Conservation (phyloP, 352 stramenopile genomes). For the Globisporangium recalcitrans region DNA sequence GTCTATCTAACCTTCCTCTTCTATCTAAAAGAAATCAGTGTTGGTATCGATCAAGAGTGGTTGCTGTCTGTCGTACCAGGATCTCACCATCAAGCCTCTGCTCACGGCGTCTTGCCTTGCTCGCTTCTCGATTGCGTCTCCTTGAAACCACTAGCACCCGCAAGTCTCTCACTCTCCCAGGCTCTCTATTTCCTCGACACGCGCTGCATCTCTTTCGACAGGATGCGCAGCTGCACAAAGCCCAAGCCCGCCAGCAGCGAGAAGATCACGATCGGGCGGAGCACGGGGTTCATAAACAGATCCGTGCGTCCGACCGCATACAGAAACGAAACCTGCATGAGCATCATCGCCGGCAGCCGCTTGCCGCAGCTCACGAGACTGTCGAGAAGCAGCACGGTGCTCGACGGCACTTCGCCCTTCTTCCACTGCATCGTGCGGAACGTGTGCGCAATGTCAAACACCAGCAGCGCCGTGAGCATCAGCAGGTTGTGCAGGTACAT, state of each 20-base stretch:
- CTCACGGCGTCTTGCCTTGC: neutral
- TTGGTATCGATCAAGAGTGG: neutral
- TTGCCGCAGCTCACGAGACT: conserved; percentile 43
- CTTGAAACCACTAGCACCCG: neutral
- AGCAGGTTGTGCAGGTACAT: conserved; percentile 55
- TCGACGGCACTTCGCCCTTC: conserved; percentile 59
- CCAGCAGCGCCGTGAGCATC: conserved; percentile 52
- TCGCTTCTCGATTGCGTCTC: neutral
- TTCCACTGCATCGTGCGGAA: conserved; percentile 66
- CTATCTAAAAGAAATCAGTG: neutral
- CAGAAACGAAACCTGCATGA: conserved; percentile 48
- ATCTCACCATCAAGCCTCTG: neutral
- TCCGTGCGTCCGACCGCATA: conserved; percentile 61
- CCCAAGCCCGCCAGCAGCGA: conserved; percentile 33
- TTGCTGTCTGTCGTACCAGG: neutral
- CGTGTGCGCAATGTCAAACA: conserved; percentile 63
- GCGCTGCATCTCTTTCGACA: conserved; percentile 54
- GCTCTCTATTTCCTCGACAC: conserved; percentile 34
- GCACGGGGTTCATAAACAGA: conserved; percentile 70
- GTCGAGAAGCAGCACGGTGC: conserved; percentile 41
- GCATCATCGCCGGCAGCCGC: conserved; percentile 44
- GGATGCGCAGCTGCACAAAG: conserved; percentile 42
- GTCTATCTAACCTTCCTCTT: neutral
- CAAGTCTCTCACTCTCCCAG: neutral
- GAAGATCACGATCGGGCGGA: conserved; percentile 66